These are phyloP conservation scores for Aspergillus niger DNA, from an alignment of 2,329 filamentous ascomycete species.

Conservation along the genomic window DNA sequence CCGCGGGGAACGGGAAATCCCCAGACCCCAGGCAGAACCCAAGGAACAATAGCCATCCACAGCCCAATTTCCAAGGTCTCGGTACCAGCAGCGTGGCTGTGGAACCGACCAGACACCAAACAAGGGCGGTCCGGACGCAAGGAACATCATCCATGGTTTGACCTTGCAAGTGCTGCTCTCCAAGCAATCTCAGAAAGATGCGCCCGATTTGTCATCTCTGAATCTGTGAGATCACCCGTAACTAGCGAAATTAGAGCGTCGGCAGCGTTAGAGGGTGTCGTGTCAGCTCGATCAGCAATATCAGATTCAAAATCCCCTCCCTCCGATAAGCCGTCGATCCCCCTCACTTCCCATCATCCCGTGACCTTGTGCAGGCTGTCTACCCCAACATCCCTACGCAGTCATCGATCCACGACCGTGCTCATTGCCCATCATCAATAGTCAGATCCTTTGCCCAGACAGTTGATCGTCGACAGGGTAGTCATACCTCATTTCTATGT, in stretches of 20 bases:
- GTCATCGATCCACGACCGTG: background rate
- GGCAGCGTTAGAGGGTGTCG: background rate
- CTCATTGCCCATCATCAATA: background rate
- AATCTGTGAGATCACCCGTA: background rate
- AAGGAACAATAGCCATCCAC: background rate
- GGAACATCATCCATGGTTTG: background rate
- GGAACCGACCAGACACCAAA: background rate
- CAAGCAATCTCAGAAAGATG: background rate
- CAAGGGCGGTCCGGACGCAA: background rate
- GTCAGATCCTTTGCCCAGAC: background rate
- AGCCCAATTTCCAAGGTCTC: background rate
- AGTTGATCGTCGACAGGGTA: background rate
- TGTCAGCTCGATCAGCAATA: constrained; percentile 1
- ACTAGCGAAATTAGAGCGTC: background rate
- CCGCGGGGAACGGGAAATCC: constrained; percentile 1
- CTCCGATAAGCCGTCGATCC: constrained; percentile 1
- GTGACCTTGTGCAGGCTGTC: background rate
- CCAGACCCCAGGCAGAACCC: background rate
- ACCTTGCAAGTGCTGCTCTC: background rate
- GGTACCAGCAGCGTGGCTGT: background rate
- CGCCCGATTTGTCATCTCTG: background rate
- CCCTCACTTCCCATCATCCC: background rate
- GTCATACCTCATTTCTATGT: background rate
- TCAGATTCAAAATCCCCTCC: background rate
- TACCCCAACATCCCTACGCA: background rate